phyloP scores from a whole-genome alignment of 2,329 filamentous ascomycete species.

The Aspergillus fijiensis region DNA sequence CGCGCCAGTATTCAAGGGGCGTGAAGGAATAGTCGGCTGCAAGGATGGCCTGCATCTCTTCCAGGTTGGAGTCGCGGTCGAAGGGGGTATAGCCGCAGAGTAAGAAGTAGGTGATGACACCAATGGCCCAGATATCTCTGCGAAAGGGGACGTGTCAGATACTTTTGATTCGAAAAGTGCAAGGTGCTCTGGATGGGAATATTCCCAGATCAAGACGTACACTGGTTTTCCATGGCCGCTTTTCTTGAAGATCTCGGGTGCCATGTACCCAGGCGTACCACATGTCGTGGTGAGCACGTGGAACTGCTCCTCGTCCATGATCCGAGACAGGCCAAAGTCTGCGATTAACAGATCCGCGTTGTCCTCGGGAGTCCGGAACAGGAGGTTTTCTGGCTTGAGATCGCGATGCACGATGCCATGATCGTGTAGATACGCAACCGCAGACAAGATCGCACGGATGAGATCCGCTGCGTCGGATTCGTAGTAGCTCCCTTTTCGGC shows the following conservation, averaged over 20 bases:
- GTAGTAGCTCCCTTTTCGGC: conserved; percentile 97
- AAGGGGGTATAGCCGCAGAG: conserved; percentile 98
- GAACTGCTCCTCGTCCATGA: conserved; percentile 99
- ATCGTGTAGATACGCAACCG: conserved; percentile 97
- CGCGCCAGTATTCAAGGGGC: conserved; percentile 93
- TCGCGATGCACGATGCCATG: conserved; percentile 98
- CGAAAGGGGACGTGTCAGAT: conserved; percentile 5
- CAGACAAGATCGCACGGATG: conserved; percentile 89
- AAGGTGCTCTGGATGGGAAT: neutral
- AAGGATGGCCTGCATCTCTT: conserved; percentile 99
- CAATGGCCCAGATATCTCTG: conserved; percentile 93
- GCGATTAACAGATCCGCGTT: conserved; percentile 96
- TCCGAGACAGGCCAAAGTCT: conserved; percentile 90
- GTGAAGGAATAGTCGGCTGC: conserved; percentile 96
- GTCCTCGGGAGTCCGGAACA: conserved; percentile 96
- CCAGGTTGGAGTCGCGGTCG: conserved; percentile 93
- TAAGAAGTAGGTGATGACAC: conserved; percentile 97
- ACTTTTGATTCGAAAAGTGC: neutral
- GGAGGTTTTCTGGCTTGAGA: conserved; percentile 92
- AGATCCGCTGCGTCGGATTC: conserved; percentile 95
- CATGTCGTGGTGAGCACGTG: conserved; percentile 97
- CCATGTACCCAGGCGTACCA: conserved; percentile 98
- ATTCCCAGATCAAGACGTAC: conserved; percentile 42
- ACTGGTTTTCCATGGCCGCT: conserved; percentile 96
- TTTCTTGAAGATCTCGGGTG: conserved; percentile 99